These are phyloP conservation scores for Phytophthora pini DNA, from an alignment of 352 stramenopile genomes.

Conservation along the genomic window DNA sequence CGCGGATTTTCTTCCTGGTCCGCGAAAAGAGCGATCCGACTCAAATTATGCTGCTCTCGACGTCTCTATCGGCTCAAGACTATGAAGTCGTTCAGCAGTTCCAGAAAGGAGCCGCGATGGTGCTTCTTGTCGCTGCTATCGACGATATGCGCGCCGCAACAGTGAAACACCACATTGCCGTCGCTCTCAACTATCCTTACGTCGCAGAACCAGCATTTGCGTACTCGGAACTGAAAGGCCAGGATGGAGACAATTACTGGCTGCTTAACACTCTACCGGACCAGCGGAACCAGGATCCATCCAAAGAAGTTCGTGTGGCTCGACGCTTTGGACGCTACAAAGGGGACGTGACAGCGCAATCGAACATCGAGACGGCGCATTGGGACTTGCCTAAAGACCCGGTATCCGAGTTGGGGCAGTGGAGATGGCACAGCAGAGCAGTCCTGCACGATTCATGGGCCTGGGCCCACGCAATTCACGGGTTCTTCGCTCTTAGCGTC, in stretches of 20 bases:
- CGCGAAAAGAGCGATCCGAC: conserved; percentile 21
- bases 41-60: conserved; percentile 30
- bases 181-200: conserved; percentile 41
- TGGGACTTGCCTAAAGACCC: conserved; percentile 35
- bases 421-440: conserved; percentile 35
- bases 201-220: conserved; percentile 23
- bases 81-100: conserved; percentile 33
- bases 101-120: conserved; percentile 20
- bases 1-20: conserved; percentile 35
- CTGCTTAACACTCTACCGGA: conserved; percentile 15
- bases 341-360: conserved; percentile 37
- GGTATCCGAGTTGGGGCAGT: conserved; percentile 25
- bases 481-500: conserved; percentile 34
- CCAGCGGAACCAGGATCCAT: conserved; percentile 15
- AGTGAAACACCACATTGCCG: conserved; percentile 31
- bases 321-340: conserved; percentile 46
- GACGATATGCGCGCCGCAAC: conserved; percentile 26
- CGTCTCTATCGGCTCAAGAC: conserved; percentile 35
- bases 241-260: conserved; percentile 35
- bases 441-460: conserved; percentile 55
- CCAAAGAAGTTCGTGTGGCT: conserved; percentile 36
- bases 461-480: conserved; percentile 47
- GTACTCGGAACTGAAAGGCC: conserved; percentile 19
- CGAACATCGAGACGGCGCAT: conserved; percentile 42
- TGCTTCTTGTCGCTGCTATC: conserved; percentile 33